A percentile compares a stretch with the other conserved stretches of the same genome.
These are phyloP conservation scores for Fusarium proliferatum DNA, from an alignment of 2,329 filamentous ascomycete genomes.

Conservation along the genomic window DNA sequence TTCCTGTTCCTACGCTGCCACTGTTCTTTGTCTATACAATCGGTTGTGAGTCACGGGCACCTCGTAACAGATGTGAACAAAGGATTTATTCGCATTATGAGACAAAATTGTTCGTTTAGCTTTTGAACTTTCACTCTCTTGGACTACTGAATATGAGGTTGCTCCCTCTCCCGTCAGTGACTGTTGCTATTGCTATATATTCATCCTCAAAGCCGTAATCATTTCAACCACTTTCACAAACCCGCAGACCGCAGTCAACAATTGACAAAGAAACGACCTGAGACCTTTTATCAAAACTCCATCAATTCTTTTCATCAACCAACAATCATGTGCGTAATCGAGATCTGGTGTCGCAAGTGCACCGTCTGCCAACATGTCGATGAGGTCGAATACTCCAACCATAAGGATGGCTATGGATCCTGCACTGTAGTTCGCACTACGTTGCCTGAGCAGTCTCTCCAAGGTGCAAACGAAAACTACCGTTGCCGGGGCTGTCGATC, in stretches of 20 bases:
- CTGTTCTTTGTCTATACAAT: not conserved
- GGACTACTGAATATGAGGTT: not conserved
- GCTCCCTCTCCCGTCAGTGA: not conserved
- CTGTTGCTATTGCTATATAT: not conserved
- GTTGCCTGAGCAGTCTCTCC: not conserved
- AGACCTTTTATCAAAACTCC: too few relatives aligned
- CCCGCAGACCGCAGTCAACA: not conserved
- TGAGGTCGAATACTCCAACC: not conserved
- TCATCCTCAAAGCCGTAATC: not conserved
- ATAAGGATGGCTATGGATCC: too few relatives aligned
- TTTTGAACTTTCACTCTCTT: not conserved
- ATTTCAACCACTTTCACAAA: not conserved
- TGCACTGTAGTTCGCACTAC: not conserved
- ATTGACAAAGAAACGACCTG: not conserved
- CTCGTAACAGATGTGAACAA: not conserved
- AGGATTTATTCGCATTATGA: not conserved
- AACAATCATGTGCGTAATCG: not conserved
- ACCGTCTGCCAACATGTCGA: not conserved
- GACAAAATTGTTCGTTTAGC: not conserved
- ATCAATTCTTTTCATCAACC: not conserved
- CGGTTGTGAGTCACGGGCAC: not conserved
- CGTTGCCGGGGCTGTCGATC: conserved; percentile 12
- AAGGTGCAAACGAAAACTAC: conserved; percentile 9
- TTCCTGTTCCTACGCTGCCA: not conserved
- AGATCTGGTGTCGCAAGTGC: conserved; percentile 15